Evolutionary conservation across 2,329 filamentous ascomycete species (phyloP), one percentile per base, ranked within the genome.

Genomic region (Keithomyces neogunnii): DNA sequence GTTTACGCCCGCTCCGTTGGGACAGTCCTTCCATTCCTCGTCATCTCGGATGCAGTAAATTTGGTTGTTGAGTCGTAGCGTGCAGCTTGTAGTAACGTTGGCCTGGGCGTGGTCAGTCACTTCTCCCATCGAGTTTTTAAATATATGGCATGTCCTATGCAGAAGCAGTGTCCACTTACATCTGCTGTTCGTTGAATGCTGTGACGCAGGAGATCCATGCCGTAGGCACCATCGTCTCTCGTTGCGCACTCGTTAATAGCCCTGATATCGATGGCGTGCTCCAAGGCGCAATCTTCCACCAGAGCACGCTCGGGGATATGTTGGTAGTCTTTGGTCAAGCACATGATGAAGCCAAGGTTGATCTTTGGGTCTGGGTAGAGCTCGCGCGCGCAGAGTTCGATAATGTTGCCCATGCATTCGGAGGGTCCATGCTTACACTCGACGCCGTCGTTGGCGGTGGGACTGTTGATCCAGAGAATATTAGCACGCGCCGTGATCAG

Each of bases 281-380:
- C 89, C 48, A 96, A 74, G 3, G 93, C 89, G 66, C 93, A 99
- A 64, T 89, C 84, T 65, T 95, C 80, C 40, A 96, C 78, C 19
- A 96, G 77, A n/a, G 77, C 76, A 48, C 85, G 80, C 35, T 88
- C 75, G 2, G 93, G 92, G 35, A 99, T 96, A 6, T 83, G 69
- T 28, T 74, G 51, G 68, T 91, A 99, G 55, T 90, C 80, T 56
- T 77, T 79, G 28, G 85, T 84, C 52, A 99, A 72, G 71, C 93
- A 99, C 79, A 95, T 93, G 52, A 89, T 85, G 70, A 97, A 99
- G 55, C 92, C 92, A 28, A 99, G 82, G 61, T 86, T 91, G 57
- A 85, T 88, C 69, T 95, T 93, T 33, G 88, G 88, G 57, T 91
- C 84, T 32, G 88, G 87, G 63, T 93, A 93, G 33, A 93, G 77